Evolutionary conservation across 1,284 basidiomycete genomes (phyloP).

Genomic region (Cryptococcus amylolentus): DNA sequence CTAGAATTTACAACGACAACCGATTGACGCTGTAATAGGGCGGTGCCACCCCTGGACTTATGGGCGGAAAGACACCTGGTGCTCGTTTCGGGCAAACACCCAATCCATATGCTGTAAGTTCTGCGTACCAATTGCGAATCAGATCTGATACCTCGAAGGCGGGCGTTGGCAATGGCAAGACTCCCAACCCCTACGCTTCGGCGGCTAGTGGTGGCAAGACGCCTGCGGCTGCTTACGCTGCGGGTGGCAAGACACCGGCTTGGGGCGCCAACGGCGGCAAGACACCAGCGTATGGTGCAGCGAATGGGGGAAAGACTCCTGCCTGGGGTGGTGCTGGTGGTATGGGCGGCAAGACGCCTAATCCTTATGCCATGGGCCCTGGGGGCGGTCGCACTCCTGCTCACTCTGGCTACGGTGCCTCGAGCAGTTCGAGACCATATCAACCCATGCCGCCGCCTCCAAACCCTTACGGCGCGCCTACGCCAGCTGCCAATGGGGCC

Average conservation of each 20-base stretch:
- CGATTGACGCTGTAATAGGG: slow-evolving; percentile 17
- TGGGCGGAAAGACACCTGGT: slow-evolving; percentile 41
- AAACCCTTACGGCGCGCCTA: slow-evolving; percentile 53
- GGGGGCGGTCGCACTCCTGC: slow-evolving; percentile 38
- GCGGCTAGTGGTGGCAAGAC: slow-evolving; percentile 54
- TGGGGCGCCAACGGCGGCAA: slow-evolving; percentile 29
- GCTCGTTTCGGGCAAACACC: slow-evolving; percentile 61
- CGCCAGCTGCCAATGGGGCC: slow-evolving; percentile 22
- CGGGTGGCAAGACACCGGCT: slow-evolving; percentile 39
- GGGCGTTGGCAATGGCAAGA: slow-evolving; percentile 48
- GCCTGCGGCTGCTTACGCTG: slow-evolving; percentile 56
- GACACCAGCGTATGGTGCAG: slow-evolving; percentile 29
- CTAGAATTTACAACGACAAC: not conserved
- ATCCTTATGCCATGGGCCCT: slow-evolving; percentile 52
- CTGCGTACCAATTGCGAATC: slow-evolving; percentile 52
- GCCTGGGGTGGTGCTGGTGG: slow-evolving; percentile 33
- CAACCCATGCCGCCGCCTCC: slow-evolving; percentile 58
- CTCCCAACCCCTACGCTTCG: slow-evolving; percentile 61
- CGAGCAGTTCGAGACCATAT: slow-evolving; percentile 57
- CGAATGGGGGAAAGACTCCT: slow-evolving; percentile 46
- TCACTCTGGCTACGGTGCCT: slow-evolving; percentile 20
- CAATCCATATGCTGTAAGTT: slow-evolving; percentile 61
- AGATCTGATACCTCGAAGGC: slow-evolving; percentile 4
- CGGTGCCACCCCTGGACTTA: slow-evolving; percentile 26
- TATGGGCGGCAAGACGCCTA: slow-evolving; percentile 56